Evolutionary conservation across 202 grass and related monocot species (phyloP).

Genomic region (Carex arenaria): DNA sequence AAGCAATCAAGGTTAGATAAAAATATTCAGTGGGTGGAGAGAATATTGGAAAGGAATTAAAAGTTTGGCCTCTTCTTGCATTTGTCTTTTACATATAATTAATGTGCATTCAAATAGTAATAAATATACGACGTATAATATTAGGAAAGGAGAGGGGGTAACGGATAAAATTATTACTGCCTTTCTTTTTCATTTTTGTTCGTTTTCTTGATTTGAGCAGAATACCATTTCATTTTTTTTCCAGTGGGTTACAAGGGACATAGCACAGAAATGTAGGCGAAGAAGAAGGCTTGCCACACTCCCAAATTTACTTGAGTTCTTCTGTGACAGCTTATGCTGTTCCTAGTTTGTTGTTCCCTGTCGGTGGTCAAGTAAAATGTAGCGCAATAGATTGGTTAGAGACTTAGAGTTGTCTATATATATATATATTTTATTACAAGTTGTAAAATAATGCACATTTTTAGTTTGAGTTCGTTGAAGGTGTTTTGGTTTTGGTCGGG

Average conservation of each 20-base stretch:
- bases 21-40: constrained; percentile 28
- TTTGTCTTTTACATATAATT: constrained; percentile 33
- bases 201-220: background rate
- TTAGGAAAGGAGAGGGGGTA: background rate
- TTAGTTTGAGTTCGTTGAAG: constrained; percentile 9
- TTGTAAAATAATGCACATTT: background rate
- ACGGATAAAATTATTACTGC: background rate
- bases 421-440: background rate
- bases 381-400: background rate
- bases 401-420: no score
- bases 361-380: background rate
- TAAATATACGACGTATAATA: background rate
- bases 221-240: background rate
- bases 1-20: constrained; percentile 14
- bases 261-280: constrained; percentile 50
- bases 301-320: background rate
- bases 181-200: background rate
- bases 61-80: constrained; percentile 42
- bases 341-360: background rate
- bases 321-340: background rate
- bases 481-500: background rate
- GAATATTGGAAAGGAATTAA: constrained; percentile 58
- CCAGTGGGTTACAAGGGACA: constrained; percentile 21
- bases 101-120: constrained; percentile 3
- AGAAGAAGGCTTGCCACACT: constrained; percentile 37